Base-by-base conservation (phyloP, 2,329 filamentous ascomycete genomes). In the Plenodomus biglobosus region DNA sequence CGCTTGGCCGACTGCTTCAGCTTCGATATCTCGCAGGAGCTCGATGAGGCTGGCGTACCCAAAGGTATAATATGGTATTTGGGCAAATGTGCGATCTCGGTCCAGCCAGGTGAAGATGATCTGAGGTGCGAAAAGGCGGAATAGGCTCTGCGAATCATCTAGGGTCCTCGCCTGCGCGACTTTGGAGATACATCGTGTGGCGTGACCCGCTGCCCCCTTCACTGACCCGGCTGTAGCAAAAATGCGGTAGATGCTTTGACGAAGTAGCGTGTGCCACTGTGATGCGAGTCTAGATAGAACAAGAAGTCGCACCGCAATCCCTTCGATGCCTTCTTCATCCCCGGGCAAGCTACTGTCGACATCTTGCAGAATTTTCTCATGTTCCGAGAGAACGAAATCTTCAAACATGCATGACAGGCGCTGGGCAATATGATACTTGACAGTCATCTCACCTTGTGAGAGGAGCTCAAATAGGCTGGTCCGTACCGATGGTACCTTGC, bases 31-130 rank as follows among this genome's bases (percentile, higher is more conserved):
- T 5, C 71, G 65, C 2, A 96, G 71, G 43, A 99, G 80, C 3
- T 89, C 85, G 16, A 78, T 69, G 1, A 97, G 78, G 15, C 74
- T 83, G 1, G 72, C 49, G 64, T 95, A 99, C 1, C 85, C 87
- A 69, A 99, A 99, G 1, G 94, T 88, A n/a, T 79, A 76, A 64
- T 83, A 96, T 0, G 94, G 92, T 40, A 99, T 88, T 3, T 83
- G 78, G 24, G 62, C 50, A 37, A 66, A 53, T 13, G 43, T 58
- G n/a, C 81, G 76, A 7, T 59, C 61, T 24, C 96, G 75, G 53
- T 90, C 84, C 3, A 95, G 81, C 92, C 92, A 99, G 0, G 91
- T 96, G 66, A 90, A 96, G 2, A 97, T 76, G 6, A 99, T 78
- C 64, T 99, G 94, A 2, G 92, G 85, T 6, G 90, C 85, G 65